Conservation (phyloP, 2,329 filamentous ascomycete species). For the Cordyceps militaris region DNA sequence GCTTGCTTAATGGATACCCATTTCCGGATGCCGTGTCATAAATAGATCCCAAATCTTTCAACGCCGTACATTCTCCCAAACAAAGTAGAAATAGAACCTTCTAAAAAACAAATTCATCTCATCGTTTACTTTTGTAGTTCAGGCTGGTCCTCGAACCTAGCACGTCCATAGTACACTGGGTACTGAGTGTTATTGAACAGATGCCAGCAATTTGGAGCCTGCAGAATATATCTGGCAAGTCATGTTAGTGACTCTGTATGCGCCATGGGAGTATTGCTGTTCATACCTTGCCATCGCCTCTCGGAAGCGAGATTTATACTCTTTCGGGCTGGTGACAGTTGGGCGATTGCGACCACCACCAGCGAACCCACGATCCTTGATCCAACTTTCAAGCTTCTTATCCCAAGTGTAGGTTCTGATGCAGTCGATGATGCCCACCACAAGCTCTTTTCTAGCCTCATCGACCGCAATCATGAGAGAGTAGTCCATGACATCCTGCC, state of each 20-base stretch:
- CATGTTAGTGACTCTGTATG: background rate
- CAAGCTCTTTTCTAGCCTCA: constrained; percentile 79
- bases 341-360: constrained; percentile 73
- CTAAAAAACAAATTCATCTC: background rate
- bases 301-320: constrained; percentile 92
- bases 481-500: constrained; percentile 99
- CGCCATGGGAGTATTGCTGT: background rate
- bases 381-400: constrained; percentile 99
- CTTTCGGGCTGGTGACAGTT: constrained; percentile 93
- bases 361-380: constrained; percentile 88
- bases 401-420: constrained; percentile 99
- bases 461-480: constrained; percentile 97
- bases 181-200: constrained; percentile 47
- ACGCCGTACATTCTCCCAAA: constrained; percentile 4
- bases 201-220: constrained; percentile 71
- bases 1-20: background rate
- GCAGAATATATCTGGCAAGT: constrained; percentile 55
- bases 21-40: background rate
- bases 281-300: constrained; percentile 91
- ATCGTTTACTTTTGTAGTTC: constrained; percentile 17
- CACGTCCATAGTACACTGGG: constrained; percentile 29
- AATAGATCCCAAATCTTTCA: constrained; percentile 1
- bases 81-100: background rate
- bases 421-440: constrained; percentile 97
- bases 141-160: constrained; percentile 32